These are phyloP conservation scores for Ligustrum vulgare DNA, from an alignment of 257 asterid genomes.

Conservation along the genomic window DNA sequence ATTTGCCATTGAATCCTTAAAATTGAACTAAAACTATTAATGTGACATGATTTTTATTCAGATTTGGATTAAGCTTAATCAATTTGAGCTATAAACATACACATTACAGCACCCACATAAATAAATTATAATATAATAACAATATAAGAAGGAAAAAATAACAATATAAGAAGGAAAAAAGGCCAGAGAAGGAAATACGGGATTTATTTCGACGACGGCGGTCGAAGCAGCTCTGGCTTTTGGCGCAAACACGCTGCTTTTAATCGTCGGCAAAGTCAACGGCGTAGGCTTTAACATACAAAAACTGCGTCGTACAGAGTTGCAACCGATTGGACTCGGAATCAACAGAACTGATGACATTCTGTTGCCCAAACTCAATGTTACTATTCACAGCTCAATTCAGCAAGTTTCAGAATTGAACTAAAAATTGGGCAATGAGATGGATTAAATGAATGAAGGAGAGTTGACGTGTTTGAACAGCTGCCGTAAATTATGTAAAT, in stretches of 20 bases:
- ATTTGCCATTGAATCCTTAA: background rate
- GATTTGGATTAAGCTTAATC: background rate
- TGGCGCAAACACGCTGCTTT: slow-evolving; percentile 26
- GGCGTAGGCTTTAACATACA: slow-evolving; percentile 21
- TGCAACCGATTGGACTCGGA: slow-evolving; percentile 35
- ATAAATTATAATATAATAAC: background rate
- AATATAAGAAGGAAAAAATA: background rate
- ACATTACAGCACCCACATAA: background rate
- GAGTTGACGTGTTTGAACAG: slow-evolving; percentile 22
- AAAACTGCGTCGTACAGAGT: slow-evolving; percentile 30
- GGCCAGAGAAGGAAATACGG: slow-evolving; percentile 30
- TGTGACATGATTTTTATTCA: background rate
- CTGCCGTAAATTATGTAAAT: slow-evolving; percentile 4
- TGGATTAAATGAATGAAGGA: background rate
- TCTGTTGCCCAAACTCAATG: slow-evolving; percentile 22
- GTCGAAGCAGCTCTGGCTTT: slow-evolving; percentile 43
- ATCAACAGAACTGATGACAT: slow-evolving; percentile 25
- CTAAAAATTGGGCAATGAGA: background rate
- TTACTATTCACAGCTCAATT: slow-evolving; percentile 26
- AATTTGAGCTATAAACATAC: background rate
- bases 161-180: background rate
- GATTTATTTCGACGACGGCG: slow-evolving; percentile 39
- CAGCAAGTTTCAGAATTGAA: slow-evolving; percentile 7
- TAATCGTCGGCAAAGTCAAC: slow-evolving; percentile 29
- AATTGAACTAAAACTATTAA: background rate